Evolutionary conservation across 169 alveolate genomes (phyloP), one percentile per base, ranked within the genome.

Genomic region (Cryptosporidium sp.): DNA sequence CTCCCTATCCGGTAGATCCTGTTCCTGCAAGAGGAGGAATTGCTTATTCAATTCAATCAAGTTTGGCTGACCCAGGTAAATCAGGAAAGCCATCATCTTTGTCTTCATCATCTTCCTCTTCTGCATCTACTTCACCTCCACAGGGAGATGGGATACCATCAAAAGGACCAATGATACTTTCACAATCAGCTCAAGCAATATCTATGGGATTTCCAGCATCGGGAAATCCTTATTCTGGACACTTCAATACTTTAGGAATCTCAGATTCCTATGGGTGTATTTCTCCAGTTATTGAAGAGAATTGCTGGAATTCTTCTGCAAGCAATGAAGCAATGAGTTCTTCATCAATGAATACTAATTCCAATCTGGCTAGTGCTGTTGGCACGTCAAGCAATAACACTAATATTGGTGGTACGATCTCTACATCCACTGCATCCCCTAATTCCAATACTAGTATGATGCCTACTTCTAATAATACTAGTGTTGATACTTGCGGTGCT

Each of bases 261-360:
- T 50, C 70, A 18, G 85, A 51, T 51, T 43, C 55, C 18, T 71
- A 71, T 52, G 62, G 69, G 10, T 71, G 85, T 55, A 39, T 71
- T 33, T 71, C 71, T 48, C 35, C 70, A 16, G 50, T 37, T 14
- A 26, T 80, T 23, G 74, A 41, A 18, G 74, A 61, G 10, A 39
- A 23, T 62, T n/a, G 69, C 55, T 61, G 89, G 55, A 59, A 14
- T 55, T 23, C 67, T 55, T 21, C 67, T 23, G 1, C 67, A 55
- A n/a, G 10, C 3, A 55, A 55, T n/a, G 67, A 55, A 21, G 35
- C 37, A 55, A 55, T 55, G 67, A 21, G 37, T 55, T 55, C 65
- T 55, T 23, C 67, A 26, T 55, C 67, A 8, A 55, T 55, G 12
- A 26, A 9, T 55, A 26, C 31, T 9, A 26, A 55, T 55, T 26